Base-by-base conservation (phyloP, 2,329 filamentous ascomycete species). In the Cordyceps militaris region DNA sequence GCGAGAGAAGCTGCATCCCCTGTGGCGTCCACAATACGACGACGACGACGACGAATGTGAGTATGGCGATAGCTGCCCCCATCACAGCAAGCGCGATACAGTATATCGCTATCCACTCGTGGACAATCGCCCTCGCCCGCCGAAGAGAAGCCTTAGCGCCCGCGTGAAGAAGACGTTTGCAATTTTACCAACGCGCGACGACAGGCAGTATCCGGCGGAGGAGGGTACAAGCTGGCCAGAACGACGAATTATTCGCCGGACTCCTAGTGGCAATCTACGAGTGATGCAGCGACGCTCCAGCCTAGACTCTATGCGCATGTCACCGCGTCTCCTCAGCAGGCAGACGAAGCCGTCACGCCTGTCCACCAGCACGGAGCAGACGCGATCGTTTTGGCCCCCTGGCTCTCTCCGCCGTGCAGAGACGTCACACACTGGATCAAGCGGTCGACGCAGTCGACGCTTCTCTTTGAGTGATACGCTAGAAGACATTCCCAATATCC, bases 121-220 rank as follows among this genome's bases (percentile, higher is more conserved):
- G 56, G 76, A 80, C 59, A 78, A 79, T 59, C 76, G 79, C 34
- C 76, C 78, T 1, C 62, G 62, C 9, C 68, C 64, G 23, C 76
- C 76, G 3, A 76, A 76, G 38, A 70, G 76, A 56, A 81, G 75
- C 58, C 66, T 85, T 14, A 82, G 79, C 61, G 69, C 74, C 34
- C 79, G 76, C 32, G 70, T 84, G 71, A 82, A 80, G 69, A 73
- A 76, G 36, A 86, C 83, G 0, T 85, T 86, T 71, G 77, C 83
- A 13, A 83, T 86, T 28, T 65, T 86, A 49, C 83, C 84, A 0
- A 62, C 75, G n/a, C 71, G 73, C 3, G 69, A 76, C 47, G 72
- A 77, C 13, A 23, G 7, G 21, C 62, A 61, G 13, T 66, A 67
- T 49, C 60, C 65, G 21, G 43, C 26, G 1, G 62, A 63, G 8